Evolutionary conservation across 2,329 filamentous ascomycete genomes (phyloP).

Genomic region (Fusarium napiforme): DNA sequence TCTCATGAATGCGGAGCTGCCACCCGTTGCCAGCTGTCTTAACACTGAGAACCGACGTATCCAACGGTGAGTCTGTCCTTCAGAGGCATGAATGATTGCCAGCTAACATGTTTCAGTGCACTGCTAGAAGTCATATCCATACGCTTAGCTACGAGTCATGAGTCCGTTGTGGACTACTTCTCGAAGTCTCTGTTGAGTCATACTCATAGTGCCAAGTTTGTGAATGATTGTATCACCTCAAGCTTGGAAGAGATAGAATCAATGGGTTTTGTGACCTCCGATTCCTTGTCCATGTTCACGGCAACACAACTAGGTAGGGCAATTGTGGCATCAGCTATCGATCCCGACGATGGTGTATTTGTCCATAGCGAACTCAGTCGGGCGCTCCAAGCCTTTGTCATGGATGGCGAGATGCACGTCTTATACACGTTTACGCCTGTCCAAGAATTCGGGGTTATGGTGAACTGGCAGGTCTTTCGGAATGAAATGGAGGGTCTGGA

Average conservation of each 20-base stretch:
- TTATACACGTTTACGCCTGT: constrained; percentile 82
- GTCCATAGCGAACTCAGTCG: constrained; percentile 74
- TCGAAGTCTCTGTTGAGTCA: constrained; percentile 73
- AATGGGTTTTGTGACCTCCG: constrained; percentile 65
- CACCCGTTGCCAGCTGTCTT: constrained; percentile 75
- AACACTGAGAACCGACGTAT: constrained; percentile 74
- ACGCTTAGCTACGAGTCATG: constrained; percentile 71
- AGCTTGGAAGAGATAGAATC: constrained; percentile 68
- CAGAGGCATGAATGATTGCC: not conserved
- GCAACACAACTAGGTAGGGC: constrained; percentile 76
- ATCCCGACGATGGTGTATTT: constrained; percentile 80
- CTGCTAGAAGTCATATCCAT: constrained; percentile 77
- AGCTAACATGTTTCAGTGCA: constrained; percentile 59
- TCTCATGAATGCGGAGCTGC: constrained; percentile 77
- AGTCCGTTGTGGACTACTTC: constrained; percentile 75
- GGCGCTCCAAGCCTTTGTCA: constrained; percentile 77
- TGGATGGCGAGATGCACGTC: constrained; percentile 84
- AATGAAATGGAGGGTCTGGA: constrained; percentile 77
- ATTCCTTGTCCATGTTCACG: constrained; percentile 62
- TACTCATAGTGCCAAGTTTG: constrained; percentile 60
- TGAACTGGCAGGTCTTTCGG: constrained; percentile 80
- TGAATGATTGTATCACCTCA: constrained; percentile 65
- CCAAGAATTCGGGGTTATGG: constrained; percentile 63
- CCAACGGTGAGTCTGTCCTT: constrained; percentile 61
- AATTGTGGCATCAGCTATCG: constrained; percentile 76